Base-by-base conservation (phyloP, 2,329 filamentous ascomycete species). In the Ophiostoma perfectum region DNA sequence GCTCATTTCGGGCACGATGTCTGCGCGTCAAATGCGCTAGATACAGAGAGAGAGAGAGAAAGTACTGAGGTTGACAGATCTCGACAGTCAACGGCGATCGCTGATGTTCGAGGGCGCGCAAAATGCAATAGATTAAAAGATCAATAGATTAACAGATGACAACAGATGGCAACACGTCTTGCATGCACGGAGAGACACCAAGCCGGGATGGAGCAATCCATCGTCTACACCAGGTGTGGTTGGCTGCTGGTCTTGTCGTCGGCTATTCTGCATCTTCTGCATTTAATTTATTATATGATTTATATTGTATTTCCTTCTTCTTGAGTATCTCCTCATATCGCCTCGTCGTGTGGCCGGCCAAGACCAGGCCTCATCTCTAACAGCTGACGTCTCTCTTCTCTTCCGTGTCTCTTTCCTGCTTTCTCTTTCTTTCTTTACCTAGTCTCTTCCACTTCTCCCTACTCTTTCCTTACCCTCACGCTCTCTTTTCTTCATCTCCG, bases 401-500 rank as follows among this genome's bases (percentile, higher is more conserved):
- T 62, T 71, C 69, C 66, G 66, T 60, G 66, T 65, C 44, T 49
- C 36, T 66, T 42, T 68, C n/a, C 58, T 52, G 49, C n/a, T 38
- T 11, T 52, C 65, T 44, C 65, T 62, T 72, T 67, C 67, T 67
- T 67, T 70, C 27, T 67, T 65, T 5, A 42, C 66, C 64, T 42
- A 39, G 8, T 27, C 52, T 58, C 36, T 62, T 62, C 14, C 58
- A 6, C 38, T 63, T 38, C 11, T 64, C 41, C 68, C 47, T 27
- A 27, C 27, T 27, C 27, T 27, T 27, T 27, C 27, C 27, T 2
- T 1, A 27, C 27, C 27, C 27, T 27, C 27, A 27, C 27, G 27
- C 27, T 27, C 65, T 66, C 70, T 70, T 65, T 55, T 68, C 67
- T 70, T 65, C 65, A 70, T 66, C 65, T 70, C 42, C 38, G 16